Conservation (phyloP, 305 asterid species). For the Petunia hybrid region DNA sequence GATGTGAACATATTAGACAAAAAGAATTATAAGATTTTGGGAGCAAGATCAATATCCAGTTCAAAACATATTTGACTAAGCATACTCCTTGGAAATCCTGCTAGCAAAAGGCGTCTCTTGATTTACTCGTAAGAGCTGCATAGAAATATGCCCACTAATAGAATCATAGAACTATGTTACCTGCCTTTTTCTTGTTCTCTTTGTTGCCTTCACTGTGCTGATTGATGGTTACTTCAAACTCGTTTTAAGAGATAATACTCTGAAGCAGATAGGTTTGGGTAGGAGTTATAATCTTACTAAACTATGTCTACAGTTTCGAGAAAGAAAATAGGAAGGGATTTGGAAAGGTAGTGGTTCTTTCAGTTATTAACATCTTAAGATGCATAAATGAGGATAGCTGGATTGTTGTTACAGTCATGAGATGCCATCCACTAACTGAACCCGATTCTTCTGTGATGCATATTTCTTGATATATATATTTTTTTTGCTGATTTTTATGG, state of each 20-base stretch:
- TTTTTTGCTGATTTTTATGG: not conserved
- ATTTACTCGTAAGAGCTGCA: not conserved
- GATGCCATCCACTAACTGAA: too few relatives aligned
- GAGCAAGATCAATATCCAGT: constrained; percentile 13
- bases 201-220: constrained; percentile 12
- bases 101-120: not conserved
- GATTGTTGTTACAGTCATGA: not conserved
- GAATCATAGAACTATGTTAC: not conserved
- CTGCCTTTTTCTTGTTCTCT: not conserved
- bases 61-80: not conserved
- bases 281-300: constrained; percentile 15
- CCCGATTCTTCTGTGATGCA: not conserved
- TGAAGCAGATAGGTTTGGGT: not conserved
- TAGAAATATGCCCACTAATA: not conserved
- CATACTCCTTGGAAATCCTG: not conserved
- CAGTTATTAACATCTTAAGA: not conserved
- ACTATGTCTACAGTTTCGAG: not conserved
- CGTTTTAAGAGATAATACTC: not conserved
- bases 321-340: constrained; percentile 15
- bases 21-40: not conserved
- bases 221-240: not conserved
- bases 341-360: not conserved
- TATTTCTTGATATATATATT: not conserved
- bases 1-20: not conserved
- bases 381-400: not conserved